These are phyloP conservation scores for Lactifluus echinatus DNA, from an alignment of 768 basidiomycete species.

Conservation along the genomic window DNA sequence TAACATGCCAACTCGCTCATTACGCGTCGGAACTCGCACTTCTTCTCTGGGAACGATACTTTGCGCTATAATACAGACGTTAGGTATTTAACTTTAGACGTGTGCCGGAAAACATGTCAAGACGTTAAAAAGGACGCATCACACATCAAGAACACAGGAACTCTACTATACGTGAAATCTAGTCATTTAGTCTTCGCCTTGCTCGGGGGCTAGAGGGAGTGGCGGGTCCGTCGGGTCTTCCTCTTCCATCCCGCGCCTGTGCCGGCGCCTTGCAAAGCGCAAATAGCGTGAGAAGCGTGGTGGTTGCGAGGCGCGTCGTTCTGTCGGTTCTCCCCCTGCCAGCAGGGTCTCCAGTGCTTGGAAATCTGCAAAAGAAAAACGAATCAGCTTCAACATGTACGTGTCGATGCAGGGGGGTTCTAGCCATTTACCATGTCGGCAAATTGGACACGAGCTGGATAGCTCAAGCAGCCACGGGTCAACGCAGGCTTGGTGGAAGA, in stretches of 20 bases:
- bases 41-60: not conserved
- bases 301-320: constrained; percentile 21
- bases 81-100: too few relatives aligned
- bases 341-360: constrained; percentile 30
- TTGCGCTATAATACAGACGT: not conserved
- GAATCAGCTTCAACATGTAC: not conserved
- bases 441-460: constrained; percentile 86
- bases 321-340: constrained; percentile 9
- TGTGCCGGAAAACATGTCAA: not conserved
- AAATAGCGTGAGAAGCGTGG: constrained; percentile 30
- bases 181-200: not conserved
- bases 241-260: constrained; percentile 18
- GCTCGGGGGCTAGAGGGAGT: constrained; percentile 21
- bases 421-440: constrained; percentile 63
- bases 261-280: constrained; percentile 26
- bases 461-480: constrained; percentile 90
- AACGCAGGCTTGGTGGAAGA: constrained; percentile 84
- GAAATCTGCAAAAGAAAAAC: constrained; percentile 24
- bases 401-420: not conserved
- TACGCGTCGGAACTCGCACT: not conserved
- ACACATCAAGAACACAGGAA: not conserved
- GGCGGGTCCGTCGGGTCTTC: constrained; percentile 25
- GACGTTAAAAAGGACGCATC: not conserved
- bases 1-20: not conserved
- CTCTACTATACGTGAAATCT: not conserved